phyloP scores from a whole-genome alignment of 495 filamentous ascomycete species.

The Neurospora sp. region DNA sequence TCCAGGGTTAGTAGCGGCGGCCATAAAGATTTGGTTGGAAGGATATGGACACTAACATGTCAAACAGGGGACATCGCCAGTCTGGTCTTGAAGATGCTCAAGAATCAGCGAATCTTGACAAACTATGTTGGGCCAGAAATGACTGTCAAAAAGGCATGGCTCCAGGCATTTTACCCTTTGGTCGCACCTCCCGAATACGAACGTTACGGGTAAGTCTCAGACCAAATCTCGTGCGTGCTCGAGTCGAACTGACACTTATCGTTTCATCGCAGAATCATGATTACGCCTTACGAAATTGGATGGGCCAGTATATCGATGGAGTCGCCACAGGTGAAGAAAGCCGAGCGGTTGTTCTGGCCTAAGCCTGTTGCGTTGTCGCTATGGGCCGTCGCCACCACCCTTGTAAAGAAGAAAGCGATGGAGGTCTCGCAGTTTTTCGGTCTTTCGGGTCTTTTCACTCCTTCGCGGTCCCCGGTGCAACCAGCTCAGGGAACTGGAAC shows the following conservation, averaged over 20 bases:
- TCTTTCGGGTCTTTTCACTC: constrained; percentile 2
- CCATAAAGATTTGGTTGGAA: background rate
- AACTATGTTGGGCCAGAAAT: constrained; percentile 14
- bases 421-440: constrained; percentile 25
- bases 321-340: constrained; percentile 14
- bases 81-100: constrained; percentile 10
- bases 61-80: constrained; percentile 20
- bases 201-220: constrained; percentile 26
- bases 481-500: constrained; percentile 1
- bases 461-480: background rate
- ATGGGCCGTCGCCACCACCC: constrained; percentile 23
- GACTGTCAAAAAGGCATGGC: constrained; percentile 21
- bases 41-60: constrained; percentile 2
- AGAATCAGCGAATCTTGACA: constrained; percentile 4
- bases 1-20: constrained; percentile 37
- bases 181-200: constrained; percentile 32
- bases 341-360: constrained; percentile 27
- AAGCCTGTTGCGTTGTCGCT: constrained; percentile 20
- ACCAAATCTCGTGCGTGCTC: background rate
- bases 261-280: constrained; percentile 13
- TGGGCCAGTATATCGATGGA: constrained; percentile 22
- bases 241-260: background rate
- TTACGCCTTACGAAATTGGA: constrained; percentile 23
- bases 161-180: constrained; percentile 31
- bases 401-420: constrained; percentile 19